Percentiles rank a stretch among this genome's conserved stretches.
Evolutionary conservation across 192 early-diverging fungal species (phyloP).

Genomic region (Glomus cerebriforme): DNA sequence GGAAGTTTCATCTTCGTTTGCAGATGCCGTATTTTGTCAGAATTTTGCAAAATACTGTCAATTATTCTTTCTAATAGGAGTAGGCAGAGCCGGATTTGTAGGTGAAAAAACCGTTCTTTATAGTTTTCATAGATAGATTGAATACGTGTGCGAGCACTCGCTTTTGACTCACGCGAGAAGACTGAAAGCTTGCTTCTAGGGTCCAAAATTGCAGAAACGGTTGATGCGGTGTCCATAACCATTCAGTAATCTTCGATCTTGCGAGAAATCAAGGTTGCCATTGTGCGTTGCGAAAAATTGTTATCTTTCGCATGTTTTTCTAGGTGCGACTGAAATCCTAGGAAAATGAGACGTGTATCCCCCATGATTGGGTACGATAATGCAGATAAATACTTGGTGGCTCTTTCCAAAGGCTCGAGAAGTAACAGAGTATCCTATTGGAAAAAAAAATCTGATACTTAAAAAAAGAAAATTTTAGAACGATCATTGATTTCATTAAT

Average conservation of each 20-base stretch:
- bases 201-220: neutral
- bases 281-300: neutral
- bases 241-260: neutral
- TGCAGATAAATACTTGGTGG: neutral
- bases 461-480: neutral
- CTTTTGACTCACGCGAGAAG: no score
- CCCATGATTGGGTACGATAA: constrained; percentile 4
- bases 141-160: neutral
- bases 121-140: neutral
- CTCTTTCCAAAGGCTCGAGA: constrained; percentile 3
- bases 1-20: neutral
- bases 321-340: neutral
- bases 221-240: neutral
- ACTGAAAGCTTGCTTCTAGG: no score
- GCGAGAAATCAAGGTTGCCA: neutral
- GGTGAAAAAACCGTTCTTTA: neutral
- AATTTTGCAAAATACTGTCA: neutral
- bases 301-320: no score
- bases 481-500: neutral
- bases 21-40: neutral
- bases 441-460: neutral
- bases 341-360: neutral
- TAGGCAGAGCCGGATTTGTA: neutral
- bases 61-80: neutral
- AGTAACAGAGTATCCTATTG: neutral